A percentile compares a stretch with the other conserved stretches of the same genome.
Evolutionary conservation across 2,329 filamentous ascomycete genomes (phyloP).

Genomic region (Colletotrichum theobromicola): DNA sequence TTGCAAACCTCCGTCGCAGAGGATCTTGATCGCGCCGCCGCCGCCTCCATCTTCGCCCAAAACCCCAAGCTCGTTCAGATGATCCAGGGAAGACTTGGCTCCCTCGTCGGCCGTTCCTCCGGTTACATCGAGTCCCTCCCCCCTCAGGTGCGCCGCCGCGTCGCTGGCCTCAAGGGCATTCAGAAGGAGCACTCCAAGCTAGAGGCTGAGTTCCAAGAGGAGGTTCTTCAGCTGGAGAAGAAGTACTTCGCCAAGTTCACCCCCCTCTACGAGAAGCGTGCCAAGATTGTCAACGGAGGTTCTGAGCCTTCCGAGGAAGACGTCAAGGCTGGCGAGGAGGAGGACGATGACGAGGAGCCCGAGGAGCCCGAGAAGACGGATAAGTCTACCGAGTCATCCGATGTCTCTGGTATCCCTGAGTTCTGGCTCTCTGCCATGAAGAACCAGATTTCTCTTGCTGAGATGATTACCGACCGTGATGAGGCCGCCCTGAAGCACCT

Average conservation of each 20-base stretch:
- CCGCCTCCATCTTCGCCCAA: conserved; percentile 92
- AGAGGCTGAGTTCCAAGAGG: conserved; percentile 97
- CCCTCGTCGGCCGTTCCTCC: conserved; percentile 91
- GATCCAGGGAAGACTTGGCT: conserved; percentile 96
- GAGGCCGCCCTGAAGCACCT: conserved; percentile 91
- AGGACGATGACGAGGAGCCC: conserved; percentile 71
- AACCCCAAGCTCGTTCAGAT: conserved; percentile 95
- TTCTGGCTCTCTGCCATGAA: conserved; percentile 99
- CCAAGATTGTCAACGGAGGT: conserved; percentile 87
- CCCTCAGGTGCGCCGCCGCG: conserved; percentile 85
- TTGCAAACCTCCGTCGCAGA: conserved; percentile 59
- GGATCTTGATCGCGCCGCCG: conserved; percentile 85
- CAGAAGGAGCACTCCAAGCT: conserved; percentile 99
- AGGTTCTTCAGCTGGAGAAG: conserved; percentile 97
- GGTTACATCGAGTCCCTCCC: conserved; percentile 98
- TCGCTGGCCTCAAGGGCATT: conserved; percentile 94
- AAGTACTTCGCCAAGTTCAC: conserved; percentile 99
- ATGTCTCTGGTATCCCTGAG: conserved; percentile 86
- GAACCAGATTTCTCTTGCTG: conserved; percentile 95
- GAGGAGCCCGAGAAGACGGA: conserved; percentile 60
- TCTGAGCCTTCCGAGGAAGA: conserved; percentile 87
- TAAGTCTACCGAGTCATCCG: conserved; percentile 55
- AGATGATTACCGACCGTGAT: conserved; percentile 98
- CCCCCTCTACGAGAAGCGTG: conserved; percentile 93
- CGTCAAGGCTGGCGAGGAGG: conserved; percentile 83